Evolutionary conservation across 2,329 filamentous ascomycete genomes (phyloP), one percentile per base, ranked within the genome.

Genomic region (Beauveria bassiana): DNA sequence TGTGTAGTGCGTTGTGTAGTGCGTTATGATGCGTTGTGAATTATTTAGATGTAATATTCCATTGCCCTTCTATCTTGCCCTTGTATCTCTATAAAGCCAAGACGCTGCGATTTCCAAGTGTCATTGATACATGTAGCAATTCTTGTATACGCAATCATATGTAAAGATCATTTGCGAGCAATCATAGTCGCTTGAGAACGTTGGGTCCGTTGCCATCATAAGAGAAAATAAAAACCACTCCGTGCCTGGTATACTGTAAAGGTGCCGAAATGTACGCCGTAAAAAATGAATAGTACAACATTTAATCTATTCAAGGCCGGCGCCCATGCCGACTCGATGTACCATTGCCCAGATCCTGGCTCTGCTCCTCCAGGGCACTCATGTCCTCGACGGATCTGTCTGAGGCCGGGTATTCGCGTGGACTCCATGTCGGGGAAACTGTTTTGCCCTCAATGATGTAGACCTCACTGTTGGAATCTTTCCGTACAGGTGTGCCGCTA

Each of bases 361-460:
- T 72, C 51, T 72, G 70, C 22, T 70, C 71, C 31, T 74, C 71
- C 7, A 73, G 64, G 40, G 71, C 66, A 57, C 69, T 67, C 18
- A 72, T 68, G 24, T 70, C 66, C 3, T 74, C 70, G 20, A 69
- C 61, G 1, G 70, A 70, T 12, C 61, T 61, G 45, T 65, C 55
- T 62, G 69, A 51, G 31, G 65, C 50, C 57, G 65, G 18, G 59
- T 66, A 52, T 45, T 68, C 43, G 66, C 66, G 31, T 2, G 34
- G 40, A 14, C 66, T 66, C 64, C 66, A 68, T n/a, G 66, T 62
- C 2, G 70, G 67, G 1, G 64, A 67, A 4, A 12, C 65, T 64
- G 20, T 69, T 67, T 28, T 61, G 1, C 72, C 72, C 60, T 75
- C 70, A 20, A 75, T 74, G 51, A 76, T 66, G 57, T 72, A 73